These are phyloP conservation scores for Voacanga thouarsii DNA, from an alignment of 257 asterid genomes.

Conservation along the genomic window DNA sequence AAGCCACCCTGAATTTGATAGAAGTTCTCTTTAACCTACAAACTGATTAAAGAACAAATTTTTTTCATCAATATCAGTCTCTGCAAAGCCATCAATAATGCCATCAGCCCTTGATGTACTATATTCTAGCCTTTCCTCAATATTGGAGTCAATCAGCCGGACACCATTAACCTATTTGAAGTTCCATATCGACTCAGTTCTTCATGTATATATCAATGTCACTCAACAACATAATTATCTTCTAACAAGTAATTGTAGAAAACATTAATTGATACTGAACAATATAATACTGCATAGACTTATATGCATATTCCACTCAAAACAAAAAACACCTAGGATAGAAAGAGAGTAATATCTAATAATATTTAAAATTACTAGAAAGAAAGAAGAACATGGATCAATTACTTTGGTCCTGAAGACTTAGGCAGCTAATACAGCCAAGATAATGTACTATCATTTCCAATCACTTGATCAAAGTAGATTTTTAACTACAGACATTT, in stretches of 20 bases:
- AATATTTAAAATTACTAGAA: slow-evolving; percentile 10
- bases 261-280: background rate
- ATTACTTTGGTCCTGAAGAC: no score
- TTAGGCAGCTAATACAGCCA: no score
- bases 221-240: background rate
- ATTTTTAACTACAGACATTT: background rate
- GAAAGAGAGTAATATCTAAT: background rate
- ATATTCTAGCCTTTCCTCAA: slow-evolving; percentile 19
- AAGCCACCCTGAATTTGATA: slow-evolving; percentile 47
- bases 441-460: background rate
- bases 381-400: slow-evolving; percentile 29
- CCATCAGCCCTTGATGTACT: slow-evolving; percentile 33
- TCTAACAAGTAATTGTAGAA: background rate
- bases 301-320: background rate
- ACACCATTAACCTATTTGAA: slow-evolving; percentile 40
- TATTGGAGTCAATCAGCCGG: slow-evolving; percentile 13
- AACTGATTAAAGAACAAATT: slow-evolving; percentile 29
- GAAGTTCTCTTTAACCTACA: slow-evolving; percentile 40
- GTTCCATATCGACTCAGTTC: background rate
- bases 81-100: slow-evolving; percentile 17
- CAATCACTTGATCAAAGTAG: background rate
- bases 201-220: background rate
- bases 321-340: background rate
- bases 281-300: background rate
- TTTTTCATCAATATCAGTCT: slow-evolving; percentile 28